Conservation (phyloP, 1,139 yeast species). For the Diutina neorugosa region DNA sequence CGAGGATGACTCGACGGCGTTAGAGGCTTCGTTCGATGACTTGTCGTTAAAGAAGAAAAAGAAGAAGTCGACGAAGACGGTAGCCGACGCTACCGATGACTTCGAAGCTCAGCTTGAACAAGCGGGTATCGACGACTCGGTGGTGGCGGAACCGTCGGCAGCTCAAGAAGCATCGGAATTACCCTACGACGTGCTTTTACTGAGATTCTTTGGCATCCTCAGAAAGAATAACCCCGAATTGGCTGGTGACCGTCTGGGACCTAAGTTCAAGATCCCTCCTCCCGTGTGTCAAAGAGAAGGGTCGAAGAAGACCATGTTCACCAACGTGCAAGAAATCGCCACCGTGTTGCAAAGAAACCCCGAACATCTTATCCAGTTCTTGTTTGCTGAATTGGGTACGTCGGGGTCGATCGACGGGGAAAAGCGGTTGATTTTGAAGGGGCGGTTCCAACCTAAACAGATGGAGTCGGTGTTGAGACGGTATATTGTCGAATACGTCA, state of each 20-base stretch:
- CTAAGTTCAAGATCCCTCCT: slow-evolving; percentile 94
- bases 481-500: slow-evolving; percentile 92
- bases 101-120: slow-evolving; percentile 84
- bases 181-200: slow-evolving; percentile 66
- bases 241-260: slow-evolving; percentile 91
- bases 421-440: slow-evolving; percentile 91
- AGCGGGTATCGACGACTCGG: slow-evolving; percentile 67
- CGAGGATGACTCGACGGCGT: slow-evolving; percentile 21
- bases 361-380: slow-evolving; percentile 90
- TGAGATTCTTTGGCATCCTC: slow-evolving; percentile 75
- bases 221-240: slow-evolving; percentile 94
- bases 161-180: slow-evolving; percentile 40
- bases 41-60: slow-evolving; percentile 63
- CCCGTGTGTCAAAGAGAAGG: slow-evolving; percentile 97
- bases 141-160: slow-evolving; percentile 17
- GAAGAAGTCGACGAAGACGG: slow-evolving; percentile 55
- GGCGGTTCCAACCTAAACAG: slow-evolving; percentile 96
- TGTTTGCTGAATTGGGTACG: slow-evolving; percentile 98
- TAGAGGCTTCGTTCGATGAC: slow-evolving; percentile 58
- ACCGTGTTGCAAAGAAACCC: slow-evolving; percentile 93
- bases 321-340: slow-evolving; percentile 90
- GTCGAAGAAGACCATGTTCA: slow-evolving; percentile 87
- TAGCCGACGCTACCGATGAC: slow-evolving; percentile 42
- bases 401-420: slow-evolving; percentile 98
- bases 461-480: slow-evolving; percentile 94